phyloP scores from a whole-genome alignment of 2,329 filamentous ascomycete species.

The Pestalotiopsis sp. region DNA sequence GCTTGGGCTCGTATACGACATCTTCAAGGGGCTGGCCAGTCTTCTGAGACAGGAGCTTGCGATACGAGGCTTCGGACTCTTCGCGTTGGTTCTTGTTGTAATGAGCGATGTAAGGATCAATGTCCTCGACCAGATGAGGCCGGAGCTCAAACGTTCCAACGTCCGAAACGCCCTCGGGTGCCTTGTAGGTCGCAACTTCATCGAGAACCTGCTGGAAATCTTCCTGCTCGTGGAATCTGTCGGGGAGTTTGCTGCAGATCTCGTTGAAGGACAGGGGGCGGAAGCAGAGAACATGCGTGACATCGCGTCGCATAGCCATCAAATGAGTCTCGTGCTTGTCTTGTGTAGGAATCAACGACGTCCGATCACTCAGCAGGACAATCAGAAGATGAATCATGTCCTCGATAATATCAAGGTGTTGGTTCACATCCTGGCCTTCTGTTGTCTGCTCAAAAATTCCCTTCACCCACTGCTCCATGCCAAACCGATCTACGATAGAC shows the following conservation, averaged over 20 bases:
- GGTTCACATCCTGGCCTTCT: constrained; percentile 78
- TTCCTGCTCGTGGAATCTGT: constrained; percentile 86
- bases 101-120: constrained; percentile 95
- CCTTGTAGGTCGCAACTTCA: constrained; percentile 85
- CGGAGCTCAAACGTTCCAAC: constrained; percentile 94
- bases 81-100: constrained; percentile 97
- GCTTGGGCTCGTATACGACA: constrained; percentile 87
- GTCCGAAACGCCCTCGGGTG: constrained; percentile 89
- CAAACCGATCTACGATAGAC: constrained; percentile 89
- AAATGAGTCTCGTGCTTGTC: constrained; percentile 67
- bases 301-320: constrained; percentile 79
- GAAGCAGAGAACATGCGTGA: constrained; percentile 93
- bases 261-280: constrained; percentile 95
- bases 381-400: constrained; percentile 95
- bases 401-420: constrained; percentile 91
- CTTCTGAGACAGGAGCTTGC: constrained; percentile 83
- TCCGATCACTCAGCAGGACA: constrained; percentile 85
- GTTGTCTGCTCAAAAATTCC: constrained; percentile 75
- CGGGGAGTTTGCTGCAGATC: constrained; percentile 80
- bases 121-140: constrained; percentile 79
- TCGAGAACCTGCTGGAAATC: constrained; percentile 84
- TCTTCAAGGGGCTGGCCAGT: constrained; percentile 79
- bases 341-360: constrained; percentile 71
- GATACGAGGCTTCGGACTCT: constrained; percentile 89
- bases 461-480: constrained; percentile 83